Evolutionary conservation across 768 basidiomycete species (phyloP).

Genomic region (Termitomyces sp.): DNA sequence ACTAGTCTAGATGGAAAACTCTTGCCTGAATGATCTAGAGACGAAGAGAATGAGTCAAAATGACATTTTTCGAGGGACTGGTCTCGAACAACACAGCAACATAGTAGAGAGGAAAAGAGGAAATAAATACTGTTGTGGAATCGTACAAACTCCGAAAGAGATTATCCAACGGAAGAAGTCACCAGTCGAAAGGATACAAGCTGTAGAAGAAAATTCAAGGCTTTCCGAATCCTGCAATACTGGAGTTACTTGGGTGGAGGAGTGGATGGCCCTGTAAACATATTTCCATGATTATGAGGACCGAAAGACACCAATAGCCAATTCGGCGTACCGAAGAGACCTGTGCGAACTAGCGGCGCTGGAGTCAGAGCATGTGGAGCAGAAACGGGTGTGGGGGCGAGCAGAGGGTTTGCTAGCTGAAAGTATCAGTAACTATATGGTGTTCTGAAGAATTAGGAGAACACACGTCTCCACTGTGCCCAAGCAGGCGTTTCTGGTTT

Average conservation of each 20-base stretch:
- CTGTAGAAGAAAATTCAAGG: neutral
- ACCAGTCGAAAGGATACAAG: neutral
- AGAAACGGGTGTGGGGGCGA: slow-evolving; percentile 41
- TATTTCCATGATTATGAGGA: neutral
- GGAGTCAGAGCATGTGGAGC: slow-evolving; percentile 30
- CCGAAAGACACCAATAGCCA: neutral
- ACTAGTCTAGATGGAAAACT: neutral
- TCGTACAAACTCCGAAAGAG: neutral
- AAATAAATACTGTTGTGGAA: neutral
- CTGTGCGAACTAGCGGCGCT: slow-evolving; percentile 47
- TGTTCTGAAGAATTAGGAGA: neutral
- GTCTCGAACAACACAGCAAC: neutral
- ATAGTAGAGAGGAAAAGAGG: neutral
- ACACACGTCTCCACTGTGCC: slow-evolving; percentile 82
- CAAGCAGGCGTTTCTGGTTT: slow-evolving; percentile 64
- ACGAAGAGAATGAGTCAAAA: neutral
- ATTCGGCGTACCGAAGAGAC: slow-evolving; percentile 53
- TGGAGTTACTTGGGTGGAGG: slow-evolving; percentile 2
- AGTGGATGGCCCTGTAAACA: slow-evolving; percentile 1
- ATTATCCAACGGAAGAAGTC: too few species aligned
- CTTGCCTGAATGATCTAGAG: neutral
- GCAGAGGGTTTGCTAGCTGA: slow-evolving; percentile 54
- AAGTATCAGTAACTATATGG: neutral
- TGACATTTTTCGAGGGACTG: neutral
- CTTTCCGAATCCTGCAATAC: neutral